Evolutionary conservation across 768 basidiomycete species (phyloP).

Genomic region (Kwoniella mangroviensis): DNA sequence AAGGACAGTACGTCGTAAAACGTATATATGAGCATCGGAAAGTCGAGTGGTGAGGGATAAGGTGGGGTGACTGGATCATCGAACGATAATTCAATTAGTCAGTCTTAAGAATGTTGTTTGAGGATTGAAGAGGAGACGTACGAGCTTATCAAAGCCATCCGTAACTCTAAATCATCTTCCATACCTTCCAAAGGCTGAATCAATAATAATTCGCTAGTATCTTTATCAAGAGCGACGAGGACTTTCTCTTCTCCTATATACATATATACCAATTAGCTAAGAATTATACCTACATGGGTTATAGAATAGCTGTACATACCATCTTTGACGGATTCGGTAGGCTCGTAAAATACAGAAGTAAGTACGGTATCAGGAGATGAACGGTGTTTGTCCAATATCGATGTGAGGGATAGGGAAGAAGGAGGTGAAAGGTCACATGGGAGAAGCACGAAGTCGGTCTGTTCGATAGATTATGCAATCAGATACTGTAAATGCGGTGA

Average conservation of each 20-base stretch:
- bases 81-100: constrained; percentile 18
- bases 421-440: constrained; percentile 91
- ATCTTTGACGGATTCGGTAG: constrained; percentile 52
- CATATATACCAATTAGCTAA: background rate
- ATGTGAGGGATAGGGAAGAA: constrained; percentile 69
- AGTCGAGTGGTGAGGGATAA: constrained; percentile 69
- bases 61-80: constrained; percentile 68
- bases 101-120: background rate
- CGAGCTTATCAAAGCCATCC: constrained; percentile 75
- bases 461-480: too few species aligned
- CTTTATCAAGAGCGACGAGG: constrained; percentile 57
- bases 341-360: constrained; percentile 57
- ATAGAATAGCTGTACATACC: constrained; percentile 24
- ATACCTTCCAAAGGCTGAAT: constrained; percentile 67
- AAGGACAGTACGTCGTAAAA: constrained; percentile 76
- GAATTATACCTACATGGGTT: background rate
- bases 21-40: constrained; percentile 88
- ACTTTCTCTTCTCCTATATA: constrained; percentile 48
- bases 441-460: constrained; percentile 81
- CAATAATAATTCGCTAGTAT: constrained; percentile 67
- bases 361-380: constrained; percentile 44
- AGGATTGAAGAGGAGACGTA: constrained; percentile 53
- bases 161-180: constrained; percentile 71
- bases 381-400: constrained; percentile 80
- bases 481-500: too few species aligned